A percentile compares a stretch with the other conserved stretches of the same genome.
Conservation (phyloP, 495 filamentous ascomycete genomes). For the Annulohypoxylon maeteangense region DNA sequence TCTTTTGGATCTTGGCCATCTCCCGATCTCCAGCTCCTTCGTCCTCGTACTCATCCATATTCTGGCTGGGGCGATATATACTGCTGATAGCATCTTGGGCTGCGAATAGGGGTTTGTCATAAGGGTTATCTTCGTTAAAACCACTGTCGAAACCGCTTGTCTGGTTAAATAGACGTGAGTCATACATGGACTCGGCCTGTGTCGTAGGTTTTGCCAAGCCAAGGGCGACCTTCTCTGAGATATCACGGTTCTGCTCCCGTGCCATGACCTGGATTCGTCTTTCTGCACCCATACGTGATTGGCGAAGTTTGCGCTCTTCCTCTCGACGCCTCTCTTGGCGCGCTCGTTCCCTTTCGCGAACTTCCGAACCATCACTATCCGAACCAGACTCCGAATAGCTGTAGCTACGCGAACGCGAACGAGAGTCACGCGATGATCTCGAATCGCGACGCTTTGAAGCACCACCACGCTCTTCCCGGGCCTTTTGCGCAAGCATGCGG, state of each 20-base stretch:
- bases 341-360: conserved; percentile 78
- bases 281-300: conserved; percentile 96
- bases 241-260: conserved; percentile 94
- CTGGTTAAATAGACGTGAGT: conserved; percentile 95
- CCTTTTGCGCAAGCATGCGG: conserved; percentile 88
- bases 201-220: conserved; percentile 95
- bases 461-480: conserved; percentile 78
- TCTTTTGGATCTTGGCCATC: conserved; percentile 86
- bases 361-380: conserved; percentile 72
- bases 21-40: conserved; percentile 83
- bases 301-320: conserved; percentile 87
- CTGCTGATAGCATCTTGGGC: conserved; percentile 95
- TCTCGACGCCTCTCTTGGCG: conserved; percentile 83
- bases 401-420: conserved; percentile 63
- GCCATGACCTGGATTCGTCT: conserved; percentile 90
- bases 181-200: conserved; percentile 92
- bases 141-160: conserved; percentile 85
- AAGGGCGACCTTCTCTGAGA: conserved; percentile 96
- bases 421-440: conserved; percentile 55
- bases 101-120: conserved; percentile 97
- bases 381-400: conserved; percentile 69
- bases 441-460: conserved; percentile 65
- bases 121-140: conserved; percentile 97
- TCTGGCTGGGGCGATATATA: conserved; percentile 87
- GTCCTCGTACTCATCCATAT: conserved; percentile 75